Base-by-base conservation (phyloP, 2,329 filamentous ascomycete genomes). In the Xylaria sp. region DNA sequence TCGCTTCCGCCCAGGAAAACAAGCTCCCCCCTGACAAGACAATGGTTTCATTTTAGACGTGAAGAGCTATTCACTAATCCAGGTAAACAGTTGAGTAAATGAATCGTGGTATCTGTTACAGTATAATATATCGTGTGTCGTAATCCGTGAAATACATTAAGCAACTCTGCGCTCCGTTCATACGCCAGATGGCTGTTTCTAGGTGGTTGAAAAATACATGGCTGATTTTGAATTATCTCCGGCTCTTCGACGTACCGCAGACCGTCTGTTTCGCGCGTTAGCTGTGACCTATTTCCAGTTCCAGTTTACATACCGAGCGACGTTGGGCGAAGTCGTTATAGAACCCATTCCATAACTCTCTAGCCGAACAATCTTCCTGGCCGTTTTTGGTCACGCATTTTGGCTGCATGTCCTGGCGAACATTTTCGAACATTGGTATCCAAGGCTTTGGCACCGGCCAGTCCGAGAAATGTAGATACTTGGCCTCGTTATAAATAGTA, bases 401-500 rank as follows among this genome's bases (percentile, higher is more conserved):
- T 4, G 80, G 80, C 67, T 81, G 76, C 39, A 73, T 70, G 8
- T 73, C 68, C 34, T 72, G 20, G 43, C 78, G 75, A 45, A 74
- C 34, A 6, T 63, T 36, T n/a, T 77, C 74, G 6, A 72, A 63
- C 72, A 75, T 73, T 1, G 66, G 15, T 25, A 78, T 67, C 83
- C 84, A 85, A 0, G 83, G 83, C 66, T 93, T 93, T 0, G 90
- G 89, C 6, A 91, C 72, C 0, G 90, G 91, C 87, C 87, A 91
- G 74, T 93, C 91, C 13, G 87, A 90, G 76, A 92, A 93, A 76
- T 93, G 90, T 2, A 93, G 81, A 5, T 90, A 83, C 70, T 91
- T 91, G 7, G 89, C 87, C 72, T 91, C 88, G 15, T 83, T 83
- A 60, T 87, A 81, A 0, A 83, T 82, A 46, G 72, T 66, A n/a